A percentile compares a stretch with the other conserved stretches of the same genome.
Conservation (phyloP, 2,329 filamentous ascomycete genomes). For the Thelonectria olida region DNA sequence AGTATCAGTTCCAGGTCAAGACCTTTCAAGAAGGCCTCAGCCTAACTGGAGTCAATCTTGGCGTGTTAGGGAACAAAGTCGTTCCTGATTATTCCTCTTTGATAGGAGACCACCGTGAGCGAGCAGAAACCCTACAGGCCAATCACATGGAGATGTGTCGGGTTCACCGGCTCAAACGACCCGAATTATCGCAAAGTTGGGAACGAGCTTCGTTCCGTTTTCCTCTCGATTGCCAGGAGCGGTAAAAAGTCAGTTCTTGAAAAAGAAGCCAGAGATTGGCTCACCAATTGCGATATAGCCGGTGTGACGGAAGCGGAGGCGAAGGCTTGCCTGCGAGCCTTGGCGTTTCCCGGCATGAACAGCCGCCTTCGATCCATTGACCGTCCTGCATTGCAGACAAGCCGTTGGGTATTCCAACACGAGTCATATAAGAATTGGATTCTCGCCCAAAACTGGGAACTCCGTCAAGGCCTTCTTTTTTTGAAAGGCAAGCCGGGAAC, state of each 20-base stretch:
- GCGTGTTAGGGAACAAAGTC: conserved; percentile 20
- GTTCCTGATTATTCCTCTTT: conserved; percentile 21
- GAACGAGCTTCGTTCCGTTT: conserved; percentile 11
- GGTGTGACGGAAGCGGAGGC: too few species aligned
- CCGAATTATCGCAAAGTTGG: conserved; percentile 25
- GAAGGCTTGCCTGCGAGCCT: background rate
- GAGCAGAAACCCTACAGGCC: conserved; percentile 25
- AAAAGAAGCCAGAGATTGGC: too few species aligned
- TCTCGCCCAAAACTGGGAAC: fast-evolving
- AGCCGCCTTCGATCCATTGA: background rate
- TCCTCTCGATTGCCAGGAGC: background rate
- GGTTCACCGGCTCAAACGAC: background rate
- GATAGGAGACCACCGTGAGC: conserved; percentile 20
- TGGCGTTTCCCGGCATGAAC: conserved; percentile 16
- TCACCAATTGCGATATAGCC: too few species aligned
- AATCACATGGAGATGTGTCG: conserved; percentile 26
- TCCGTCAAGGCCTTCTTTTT: background rate
- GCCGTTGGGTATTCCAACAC: conserved; percentile 8
- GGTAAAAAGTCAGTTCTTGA: too few species aligned
- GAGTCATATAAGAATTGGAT: conserved; percentile 8
- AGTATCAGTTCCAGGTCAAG: conserved; percentile 25
- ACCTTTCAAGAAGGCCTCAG: conserved; percentile 28
- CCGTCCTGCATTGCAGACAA: background rate
- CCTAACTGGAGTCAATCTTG: conserved; percentile 8
- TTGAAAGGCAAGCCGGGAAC: conserved; percentile 22